Conservation (phyloP, 2,329 filamentous ascomycete genomes). For the Epichloe sp. region DNA sequence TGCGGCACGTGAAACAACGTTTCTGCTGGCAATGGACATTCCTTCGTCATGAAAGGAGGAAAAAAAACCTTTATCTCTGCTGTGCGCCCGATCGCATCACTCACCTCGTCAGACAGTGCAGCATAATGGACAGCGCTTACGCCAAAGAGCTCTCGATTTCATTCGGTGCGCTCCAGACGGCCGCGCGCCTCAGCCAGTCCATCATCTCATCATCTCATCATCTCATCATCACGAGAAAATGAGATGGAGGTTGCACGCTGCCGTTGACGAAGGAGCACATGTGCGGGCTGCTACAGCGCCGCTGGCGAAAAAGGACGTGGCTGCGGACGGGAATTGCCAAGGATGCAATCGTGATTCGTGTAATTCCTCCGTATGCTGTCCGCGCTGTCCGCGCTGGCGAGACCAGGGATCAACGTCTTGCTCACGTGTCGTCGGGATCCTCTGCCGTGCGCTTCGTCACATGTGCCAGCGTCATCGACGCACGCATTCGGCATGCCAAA, state of each 20-base stretch:
- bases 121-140: conserved; percentile 29
- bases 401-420: conserved; percentile 17
- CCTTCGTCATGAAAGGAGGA: no score
- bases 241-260: conserved; percentile 11
- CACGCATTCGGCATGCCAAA: conserved; percentile 38
- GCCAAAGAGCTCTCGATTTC: conserved; percentile 29
- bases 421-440: conserved; percentile 13
- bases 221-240: conserved; percentile 16
- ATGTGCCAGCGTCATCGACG: conserved; percentile 32
- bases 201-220: conserved; percentile 29
- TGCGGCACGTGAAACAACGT: no score
- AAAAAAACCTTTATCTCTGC: no score
- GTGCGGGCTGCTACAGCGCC: conserved; percentile 31
- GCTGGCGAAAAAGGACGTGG: conserved; percentile 11
- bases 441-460: conserved; percentile 30
- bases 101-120: not conserved
- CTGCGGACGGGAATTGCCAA: not conserved
- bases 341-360: conserved; percentile 31
- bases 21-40: no score
- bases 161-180: conserved; percentile 28
- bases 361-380: no score
- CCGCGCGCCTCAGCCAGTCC: conserved; percentile 35
- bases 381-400: not conserved
- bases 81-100: no score
- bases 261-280: conserved; percentile 30